phyloP scores from a whole-genome alignment of 768 basidiomycete species.

The Lactifluus rugatus region DNA sequence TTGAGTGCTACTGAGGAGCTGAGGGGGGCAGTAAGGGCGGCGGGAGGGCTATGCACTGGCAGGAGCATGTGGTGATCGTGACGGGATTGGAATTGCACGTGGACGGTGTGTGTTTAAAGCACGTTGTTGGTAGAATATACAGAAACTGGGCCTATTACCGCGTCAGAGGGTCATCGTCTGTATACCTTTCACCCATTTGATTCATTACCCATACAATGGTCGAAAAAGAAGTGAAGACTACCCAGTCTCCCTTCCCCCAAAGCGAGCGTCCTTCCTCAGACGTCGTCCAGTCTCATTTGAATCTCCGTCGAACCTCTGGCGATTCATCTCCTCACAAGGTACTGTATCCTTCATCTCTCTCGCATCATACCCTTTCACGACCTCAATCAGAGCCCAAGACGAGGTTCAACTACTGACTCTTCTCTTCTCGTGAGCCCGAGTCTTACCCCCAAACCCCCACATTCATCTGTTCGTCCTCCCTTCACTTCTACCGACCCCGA shows the following conservation, averaged over 20 bases:
- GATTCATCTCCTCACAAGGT: conserved; percentile 24
- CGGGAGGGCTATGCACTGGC: conserved; percentile 15
- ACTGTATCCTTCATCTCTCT: conserved; percentile 26
- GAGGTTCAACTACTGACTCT: conserved; percentile 76
- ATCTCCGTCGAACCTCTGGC: conserved; percentile 17
- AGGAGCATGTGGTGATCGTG: conserved; percentile 14
- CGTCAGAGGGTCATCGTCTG: background rate
- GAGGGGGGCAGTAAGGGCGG: conserved; percentile 17
- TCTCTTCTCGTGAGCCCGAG: conserved; percentile 48
- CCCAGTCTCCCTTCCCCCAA: conserved; percentile 18
- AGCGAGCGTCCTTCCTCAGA: conserved; percentile 13
- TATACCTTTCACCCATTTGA: conserved; percentile 1
- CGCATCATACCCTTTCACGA: conserved; percentile 58
- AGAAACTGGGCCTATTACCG: background rate
- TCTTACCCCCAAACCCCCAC: conserved; percentile 19
- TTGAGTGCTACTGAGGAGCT: conserved; percentile 32
- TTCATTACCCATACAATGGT: conserved; percentile 16
- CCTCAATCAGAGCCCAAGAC: conserved; percentile 69
- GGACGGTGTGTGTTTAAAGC: conserved; percentile 7
- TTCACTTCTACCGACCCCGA: conserved; percentile 13
- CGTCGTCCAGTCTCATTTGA: conserved; percentile 17
- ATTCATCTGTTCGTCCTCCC: conserved; percentile 19
- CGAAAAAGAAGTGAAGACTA: conserved; percentile 16
- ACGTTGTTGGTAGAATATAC: conserved; percentile 2
- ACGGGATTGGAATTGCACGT: conserved; percentile 7